Evolutionary conservation across 495 filamentous ascomycete genomes (phyloP).

Genomic region (Neurospora cerealis): DNA sequence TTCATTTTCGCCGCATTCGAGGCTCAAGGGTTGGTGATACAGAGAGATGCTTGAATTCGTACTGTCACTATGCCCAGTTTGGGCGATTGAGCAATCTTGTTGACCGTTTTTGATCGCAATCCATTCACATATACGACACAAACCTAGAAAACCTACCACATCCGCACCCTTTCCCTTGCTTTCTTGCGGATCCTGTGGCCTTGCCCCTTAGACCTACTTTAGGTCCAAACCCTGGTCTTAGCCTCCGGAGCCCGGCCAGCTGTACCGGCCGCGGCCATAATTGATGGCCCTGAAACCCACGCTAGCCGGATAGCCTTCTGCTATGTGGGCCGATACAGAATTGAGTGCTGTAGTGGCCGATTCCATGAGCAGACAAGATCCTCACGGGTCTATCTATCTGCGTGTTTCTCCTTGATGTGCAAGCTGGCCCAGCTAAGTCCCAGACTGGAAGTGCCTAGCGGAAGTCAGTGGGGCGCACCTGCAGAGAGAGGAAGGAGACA

Average conservation of each 20-base stretch:
- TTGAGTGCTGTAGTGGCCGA: background rate
- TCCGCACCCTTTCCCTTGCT: background rate
- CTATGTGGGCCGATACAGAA: slow-evolving; percentile 23
- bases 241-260: background rate
- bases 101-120: background rate
- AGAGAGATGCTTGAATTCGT: background rate
- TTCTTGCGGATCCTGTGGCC: background rate
- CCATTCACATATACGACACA: background rate
- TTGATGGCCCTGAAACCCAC: slow-evolving; percentile 7
- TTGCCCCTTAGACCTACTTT: background rate
- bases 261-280: slow-evolving; percentile 15
- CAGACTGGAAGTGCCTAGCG: background rate
- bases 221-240: slow-evolving; percentile 2
- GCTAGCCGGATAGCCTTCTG: slow-evolving; percentile 20
- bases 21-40: background rate
- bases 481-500: background rate
- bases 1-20: background rate
- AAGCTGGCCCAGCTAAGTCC: background rate
- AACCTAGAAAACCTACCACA: background rate
- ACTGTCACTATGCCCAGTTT: background rate
- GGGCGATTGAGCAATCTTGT: background rate
- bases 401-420: background rate
- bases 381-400: background rate
- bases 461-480: background rate
- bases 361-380: background rate